These are phyloP conservation scores for Glutinoglossum americanum DNA, from an alignment of 495 filamentous ascomycete species.

Conservation along the genomic window DNA sequence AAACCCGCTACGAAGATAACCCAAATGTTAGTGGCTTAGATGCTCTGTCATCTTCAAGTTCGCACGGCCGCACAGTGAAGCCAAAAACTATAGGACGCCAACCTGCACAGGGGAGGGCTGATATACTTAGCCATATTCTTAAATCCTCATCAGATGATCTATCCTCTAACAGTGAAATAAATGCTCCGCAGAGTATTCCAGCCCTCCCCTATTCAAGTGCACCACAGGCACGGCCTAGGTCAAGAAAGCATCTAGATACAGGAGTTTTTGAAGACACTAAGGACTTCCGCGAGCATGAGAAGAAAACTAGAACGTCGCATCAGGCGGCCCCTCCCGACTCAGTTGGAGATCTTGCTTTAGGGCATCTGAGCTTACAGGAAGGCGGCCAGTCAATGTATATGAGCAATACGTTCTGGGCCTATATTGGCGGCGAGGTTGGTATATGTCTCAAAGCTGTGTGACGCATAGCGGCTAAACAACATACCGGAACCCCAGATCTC, in stretches of 20 bases:
- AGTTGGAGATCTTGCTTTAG: background rate
- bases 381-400: conserved; percentile 22
- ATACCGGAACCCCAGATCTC: background rate
- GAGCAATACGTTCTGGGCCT: conserved; percentile 30
- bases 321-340: too few relatives aligned
- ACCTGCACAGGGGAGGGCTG: too few relatives aligned
- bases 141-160: background rate
- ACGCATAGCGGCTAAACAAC: background rate
- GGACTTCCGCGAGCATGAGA: background rate
- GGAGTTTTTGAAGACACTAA: background rate
- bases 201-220: background rate
- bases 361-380: conserved; percentile 16
- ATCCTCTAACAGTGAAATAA: background rate
- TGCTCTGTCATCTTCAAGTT: too few relatives aligned
- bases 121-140: too few relatives aligned
- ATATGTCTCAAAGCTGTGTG: background rate
- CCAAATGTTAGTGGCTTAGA: too few relatives aligned
- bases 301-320: background rate
- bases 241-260: background rate
- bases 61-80: too few relatives aligned
- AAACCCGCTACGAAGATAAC: background rate
- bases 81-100: too few relatives aligned
- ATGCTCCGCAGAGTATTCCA: background rate
- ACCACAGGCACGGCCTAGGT: background rate
- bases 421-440: conserved; percentile 26